phyloP scores from a whole-genome alignment of 2,329 filamentous ascomycete genomes.

The Colletotrichum sp. region DNA sequence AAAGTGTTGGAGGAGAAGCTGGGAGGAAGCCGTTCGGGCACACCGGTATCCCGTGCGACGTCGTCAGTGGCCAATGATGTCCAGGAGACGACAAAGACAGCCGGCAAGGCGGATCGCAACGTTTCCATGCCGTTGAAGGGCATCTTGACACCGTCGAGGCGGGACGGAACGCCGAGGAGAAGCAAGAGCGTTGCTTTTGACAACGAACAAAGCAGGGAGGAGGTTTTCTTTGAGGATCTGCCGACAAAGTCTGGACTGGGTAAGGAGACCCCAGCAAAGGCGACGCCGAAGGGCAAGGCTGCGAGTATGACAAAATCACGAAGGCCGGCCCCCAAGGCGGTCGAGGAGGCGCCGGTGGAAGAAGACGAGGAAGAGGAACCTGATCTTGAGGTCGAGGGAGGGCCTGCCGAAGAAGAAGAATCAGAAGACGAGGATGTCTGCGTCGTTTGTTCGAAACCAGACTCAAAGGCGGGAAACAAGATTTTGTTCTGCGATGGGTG shows the following conservation, averaged over 20 bases:
- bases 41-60: not conserved
- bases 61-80: slow-evolving; percentile 15
- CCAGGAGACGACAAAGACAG: not conserved
- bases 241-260: slow-evolving; percentile 39
- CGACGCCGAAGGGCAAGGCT: not conserved
- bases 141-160: slow-evolving; percentile 60
- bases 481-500: slow-evolving; percentile 70
- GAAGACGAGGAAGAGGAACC: not conserved
- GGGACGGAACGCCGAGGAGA: slow-evolving; percentile 32
- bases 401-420: slow-evolving; percentile 28
- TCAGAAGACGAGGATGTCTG: slow-evolving; percentile 60
- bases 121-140: slow-evolving; percentile 46
- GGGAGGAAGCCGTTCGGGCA: not conserved
- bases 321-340: slow-evolving; percentile 11
- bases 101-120: not conserved
- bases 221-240: slow-evolving; percentile 58
- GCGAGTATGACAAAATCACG: slow-evolving; percentile 8
- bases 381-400: slow-evolving; percentile 1
- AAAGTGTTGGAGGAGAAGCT: slow-evolving; percentile 13
- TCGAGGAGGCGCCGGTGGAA: not conserved
- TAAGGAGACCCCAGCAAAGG: slow-evolving; percentile 20
- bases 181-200: slow-evolving; percentile 63
- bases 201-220: slow-evolving; percentile 30
- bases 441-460: slow-evolving; percentile 58
- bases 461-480: slow-evolving; percentile 62